Evolutionary conservation across 441 rosid species (phyloP), one percentile per base, ranked within the genome.

Genomic region (Brassica balearica): DNA sequence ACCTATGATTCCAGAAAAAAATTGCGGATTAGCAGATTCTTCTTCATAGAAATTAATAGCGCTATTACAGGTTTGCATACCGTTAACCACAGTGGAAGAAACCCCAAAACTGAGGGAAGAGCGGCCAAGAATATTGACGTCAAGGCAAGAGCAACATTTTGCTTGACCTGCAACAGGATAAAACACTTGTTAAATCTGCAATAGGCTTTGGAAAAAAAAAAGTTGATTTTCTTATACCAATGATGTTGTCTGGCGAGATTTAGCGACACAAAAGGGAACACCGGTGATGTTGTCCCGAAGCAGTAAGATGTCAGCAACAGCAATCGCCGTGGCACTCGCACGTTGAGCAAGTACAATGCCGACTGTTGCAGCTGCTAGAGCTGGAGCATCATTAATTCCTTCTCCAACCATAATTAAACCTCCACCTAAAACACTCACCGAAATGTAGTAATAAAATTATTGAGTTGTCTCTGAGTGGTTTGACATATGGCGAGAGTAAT

Each of bases 321-420:
- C 97, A 63, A 86, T 86, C 11, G 97, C 97, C 11, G 97, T 91
- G 78, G 94, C 95, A 88, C 98, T 95, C 36, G 99, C 99, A n/a
- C 95, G 91, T 55, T 92, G 97, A 70, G 97, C 97, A 74, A 95
- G 98, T 32, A 93, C 98, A 27, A 96, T 92, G n/a, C 99, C 97
- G 7, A 92, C 91, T 0, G 97, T 91, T 65, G 98, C 95, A 75
- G 97, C 97, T 65, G 98, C 99, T 51, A 95, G 92, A 38, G 99
- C 97, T 29, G 99, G 99, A 4, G 89, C 99, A 82, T 95, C 97
- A 71, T 95, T 95, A 59, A 95, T 93, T 10, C 99, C 99, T 91
- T 95, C 97, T 68, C 97, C 96, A 0, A 93, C 98, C 98, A 92
- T 93, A 68, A 91, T 88, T 65, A 93, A 84, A 75, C 98, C 99